These are phyloP conservation scores for Edaphochlamys debaryana DNA, from an alignment of 139 green algal species.

Conservation along the genomic window DNA sequence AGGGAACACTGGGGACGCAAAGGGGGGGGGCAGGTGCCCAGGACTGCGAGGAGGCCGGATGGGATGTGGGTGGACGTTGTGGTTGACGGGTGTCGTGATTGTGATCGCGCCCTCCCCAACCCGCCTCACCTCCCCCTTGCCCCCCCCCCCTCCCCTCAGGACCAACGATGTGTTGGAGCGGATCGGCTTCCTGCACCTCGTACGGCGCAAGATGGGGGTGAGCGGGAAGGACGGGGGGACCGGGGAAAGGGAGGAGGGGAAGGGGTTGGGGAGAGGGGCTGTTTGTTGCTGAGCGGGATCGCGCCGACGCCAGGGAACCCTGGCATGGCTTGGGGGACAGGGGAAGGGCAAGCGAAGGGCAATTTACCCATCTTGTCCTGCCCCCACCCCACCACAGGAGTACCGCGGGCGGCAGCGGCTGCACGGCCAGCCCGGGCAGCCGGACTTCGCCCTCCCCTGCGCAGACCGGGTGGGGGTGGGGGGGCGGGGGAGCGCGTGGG, in stretches of 20 bases:
- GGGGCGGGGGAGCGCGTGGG: too few species aligned
- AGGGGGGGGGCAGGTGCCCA: too few species aligned
- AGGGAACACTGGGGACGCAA: too few species aligned
- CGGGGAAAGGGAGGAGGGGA: neutral
- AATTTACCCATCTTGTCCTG: too few species aligned
- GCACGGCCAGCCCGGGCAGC: neutral
- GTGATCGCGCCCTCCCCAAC: too few species aligned
- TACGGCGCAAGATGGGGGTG: constrained; percentile 25
- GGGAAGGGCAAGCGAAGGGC: neutral
- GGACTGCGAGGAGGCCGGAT: too few species aligned
- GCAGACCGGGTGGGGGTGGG: neutral
- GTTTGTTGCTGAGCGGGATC: too few species aligned
- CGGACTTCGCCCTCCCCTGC: neutral
- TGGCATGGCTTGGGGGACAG: neutral
- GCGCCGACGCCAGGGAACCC: too few species aligned
- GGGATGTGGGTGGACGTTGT: too few species aligned
- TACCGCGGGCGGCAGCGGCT: neutral
- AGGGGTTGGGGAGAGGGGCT: neutral
- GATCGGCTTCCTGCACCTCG: constrained; percentile 41
- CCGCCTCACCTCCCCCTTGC: neutral
- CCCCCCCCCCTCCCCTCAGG: neutral
- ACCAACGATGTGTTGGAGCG: constrained; percentile 26
- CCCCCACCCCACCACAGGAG: constrained; percentile 1
- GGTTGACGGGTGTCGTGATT: neutral
- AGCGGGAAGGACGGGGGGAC: neutral